Evolutionary conservation across 2,329 filamentous ascomycete species (phyloP).

Genomic region (Domatiomyces catenatus): DNA sequence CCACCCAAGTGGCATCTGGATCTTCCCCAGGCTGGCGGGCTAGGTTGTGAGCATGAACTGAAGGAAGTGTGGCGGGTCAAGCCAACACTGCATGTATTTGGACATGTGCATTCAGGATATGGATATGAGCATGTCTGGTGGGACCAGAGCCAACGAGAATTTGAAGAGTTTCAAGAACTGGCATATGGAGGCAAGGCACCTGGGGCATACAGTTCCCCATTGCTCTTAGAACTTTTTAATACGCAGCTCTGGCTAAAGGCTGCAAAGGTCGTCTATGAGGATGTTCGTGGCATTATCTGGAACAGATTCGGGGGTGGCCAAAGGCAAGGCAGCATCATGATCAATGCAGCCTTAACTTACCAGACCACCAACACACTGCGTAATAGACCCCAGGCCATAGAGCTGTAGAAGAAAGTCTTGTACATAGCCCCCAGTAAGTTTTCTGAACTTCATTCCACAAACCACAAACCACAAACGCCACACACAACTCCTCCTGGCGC

Average conservation of each 20-base stretch:
- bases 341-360: slow-evolving; percentile 45
- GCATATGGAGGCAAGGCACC: slow-evolving; percentile 19
- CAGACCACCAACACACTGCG: slow-evolving; percentile 22
- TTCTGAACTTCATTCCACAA: background rate
- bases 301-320: slow-evolving; percentile 43
- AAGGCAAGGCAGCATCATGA: slow-evolving; percentile 36
- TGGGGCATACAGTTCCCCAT: slow-evolving; percentile 15
- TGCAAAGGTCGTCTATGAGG: slow-evolving; percentile 36
- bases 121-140: slow-evolving; percentile 57
- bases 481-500: background rate
- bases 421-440: background rate
- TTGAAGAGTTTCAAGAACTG: slow-evolving; percentile 45
- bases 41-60: slow-evolving; percentile 58
- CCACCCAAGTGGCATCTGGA: slow-evolving; percentile 60
- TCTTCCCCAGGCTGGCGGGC: slow-evolving; percentile 34
- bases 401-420: slow-evolving; percentile 13
- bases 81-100: slow-evolving; percentile 66
- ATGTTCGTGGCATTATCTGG: slow-evolving; percentile 43
- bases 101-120: slow-evolving; percentile 65
- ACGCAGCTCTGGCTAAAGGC: slow-evolving; percentile 36
- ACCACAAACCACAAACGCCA: too few relatives aligned
- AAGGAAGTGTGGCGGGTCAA: slow-evolving; percentile 58
- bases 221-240: slow-evolving; percentile 25
- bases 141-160: slow-evolving; percentile 56
- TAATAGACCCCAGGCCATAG: slow-evolving; percentile 26